phyloP scores from a whole-genome alignment of 2,329 filamentous ascomycete species.

The Raffaelea albimanens region DNA sequence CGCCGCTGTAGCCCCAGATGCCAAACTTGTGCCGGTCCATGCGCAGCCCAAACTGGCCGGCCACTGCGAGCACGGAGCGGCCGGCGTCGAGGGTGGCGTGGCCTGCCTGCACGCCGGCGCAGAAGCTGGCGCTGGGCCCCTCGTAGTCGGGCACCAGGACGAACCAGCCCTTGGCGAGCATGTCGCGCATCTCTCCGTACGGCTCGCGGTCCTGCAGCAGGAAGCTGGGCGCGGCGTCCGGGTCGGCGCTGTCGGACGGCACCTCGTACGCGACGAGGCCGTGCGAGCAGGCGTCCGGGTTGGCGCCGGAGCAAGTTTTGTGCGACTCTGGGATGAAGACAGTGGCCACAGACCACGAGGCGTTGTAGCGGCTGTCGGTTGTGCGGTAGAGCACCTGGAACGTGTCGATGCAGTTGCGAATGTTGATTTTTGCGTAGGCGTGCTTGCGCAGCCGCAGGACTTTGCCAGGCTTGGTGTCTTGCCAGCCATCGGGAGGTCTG shows the following conservation, averaged over 20 bases:
- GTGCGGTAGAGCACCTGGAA: slow-evolving; percentile 21
- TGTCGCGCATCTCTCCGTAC: slow-evolving; percentile 22
- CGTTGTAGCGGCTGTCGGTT: slow-evolving; percentile 20
- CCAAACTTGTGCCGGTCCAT: slow-evolving; percentile 22
- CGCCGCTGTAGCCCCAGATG: slow-evolving; percentile 44
- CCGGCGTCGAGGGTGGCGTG: slow-evolving; percentile 32
- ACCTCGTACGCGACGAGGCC: slow-evolving; percentile 28
- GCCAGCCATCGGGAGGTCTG: slow-evolving; percentile 10
- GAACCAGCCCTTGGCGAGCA: slow-evolving; percentile 30
- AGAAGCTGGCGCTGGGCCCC: slow-evolving; percentile 29
- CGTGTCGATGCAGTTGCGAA: slow-evolving; percentile 7
- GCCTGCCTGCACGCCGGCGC: slow-evolving; percentile 27
- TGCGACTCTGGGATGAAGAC: slow-evolving; percentile 18
- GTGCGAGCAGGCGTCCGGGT: too few species aligned
- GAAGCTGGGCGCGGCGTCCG: slow-evolving; percentile 27
- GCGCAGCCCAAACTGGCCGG: slow-evolving; percentile 1
- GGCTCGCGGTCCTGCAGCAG: slow-evolving; percentile 7
- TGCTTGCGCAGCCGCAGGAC: slow-evolving; percentile 8
- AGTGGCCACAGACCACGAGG: slow-evolving; percentile 27
- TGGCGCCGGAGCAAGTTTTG: not conserved
- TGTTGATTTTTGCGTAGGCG: slow-evolving; percentile 13
- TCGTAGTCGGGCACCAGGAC: slow-evolving; percentile 35
- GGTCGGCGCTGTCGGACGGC: slow-evolving; percentile 26
- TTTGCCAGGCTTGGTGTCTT: slow-evolving; percentile 8
- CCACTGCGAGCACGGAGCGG: slow-evolving; percentile 26